A percentile compares a stretch with the other conserved stretches of the same genome.
Conservation (phyloP, 345 rosid species). For the Heritiera littoralis region DNA sequence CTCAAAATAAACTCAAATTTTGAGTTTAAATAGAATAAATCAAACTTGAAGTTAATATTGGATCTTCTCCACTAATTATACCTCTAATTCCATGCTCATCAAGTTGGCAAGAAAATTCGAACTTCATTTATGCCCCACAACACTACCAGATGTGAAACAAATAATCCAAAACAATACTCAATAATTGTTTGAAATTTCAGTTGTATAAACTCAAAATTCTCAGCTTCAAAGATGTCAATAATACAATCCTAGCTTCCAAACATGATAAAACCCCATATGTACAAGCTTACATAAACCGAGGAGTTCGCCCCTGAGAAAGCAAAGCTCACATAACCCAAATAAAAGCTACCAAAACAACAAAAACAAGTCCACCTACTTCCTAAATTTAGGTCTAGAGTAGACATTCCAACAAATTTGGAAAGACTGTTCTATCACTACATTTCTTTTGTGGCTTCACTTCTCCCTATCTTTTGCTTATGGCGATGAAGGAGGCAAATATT, state of each 20-base stretch:
- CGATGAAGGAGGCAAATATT: not conserved
- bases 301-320: not conserved
- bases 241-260: too few species aligned
- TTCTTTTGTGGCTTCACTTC: not conserved
- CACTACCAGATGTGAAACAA: too few species aligned
- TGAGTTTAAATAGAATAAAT: too few species aligned
- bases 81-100: too few species aligned
- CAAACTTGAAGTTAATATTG: too few species aligned
- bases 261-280: not conserved
- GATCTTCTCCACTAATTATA: too few species aligned
- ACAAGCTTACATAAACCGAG: not conserved
- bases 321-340: not conserved
- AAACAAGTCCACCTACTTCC: not conserved
- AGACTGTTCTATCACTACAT: not conserved
- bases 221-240: not conserved
- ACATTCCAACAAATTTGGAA: not conserved
- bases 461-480: not conserved
- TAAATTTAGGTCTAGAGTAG: not conserved
- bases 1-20: too few species aligned
- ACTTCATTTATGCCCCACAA: too few species aligned
- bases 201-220: not conserved
- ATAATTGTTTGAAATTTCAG: not conserved
- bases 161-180: not conserved
- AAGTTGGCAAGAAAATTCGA: too few species aligned
- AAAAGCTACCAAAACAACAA: not conserved